A percentile compares a stretch with the other conserved stretches of the same genome.
These are phyloP conservation scores for Trichoderma lentiforme DNA, from an alignment of 2,329 filamentous ascomycete genomes.

Conservation along the genomic window DNA sequence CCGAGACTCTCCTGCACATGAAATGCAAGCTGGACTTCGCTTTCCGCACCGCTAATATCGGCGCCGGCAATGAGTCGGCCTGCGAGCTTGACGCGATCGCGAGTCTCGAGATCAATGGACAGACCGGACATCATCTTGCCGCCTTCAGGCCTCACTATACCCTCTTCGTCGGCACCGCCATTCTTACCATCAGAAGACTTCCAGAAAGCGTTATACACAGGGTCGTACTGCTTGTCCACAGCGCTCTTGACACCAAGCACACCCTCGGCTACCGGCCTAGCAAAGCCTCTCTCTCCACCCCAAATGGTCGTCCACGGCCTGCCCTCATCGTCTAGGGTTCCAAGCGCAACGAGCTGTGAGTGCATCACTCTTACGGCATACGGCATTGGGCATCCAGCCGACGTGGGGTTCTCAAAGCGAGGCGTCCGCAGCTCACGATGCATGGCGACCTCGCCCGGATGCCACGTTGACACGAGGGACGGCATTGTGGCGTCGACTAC, in stretches of 20 bases:
- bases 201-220: constrained; percentile 64
- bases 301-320: constrained; percentile 75
- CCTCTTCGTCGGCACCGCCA: background rate
- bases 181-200: constrained; percentile 16
- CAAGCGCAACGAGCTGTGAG: constrained; percentile 69
- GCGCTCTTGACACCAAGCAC: constrained; percentile 62
- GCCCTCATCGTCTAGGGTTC: constrained; percentile 62
- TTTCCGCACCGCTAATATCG: constrained; percentile 36
- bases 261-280: constrained; percentile 56
- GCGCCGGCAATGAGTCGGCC: constrained; percentile 67
- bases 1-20: constrained; percentile 70
- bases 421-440: constrained; percentile 60
- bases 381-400: constrained; percentile 57
- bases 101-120: constrained; percentile 49
- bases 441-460: constrained; percentile 64
- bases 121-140: constrained; percentile 46
- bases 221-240: constrained; percentile 63
- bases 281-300: constrained; percentile 71
- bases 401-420: constrained; percentile 61
- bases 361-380: constrained; percentile 58
- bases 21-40: constrained; percentile 55
- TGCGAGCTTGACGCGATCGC: constrained; percentile 71
- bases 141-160: constrained; percentile 33
- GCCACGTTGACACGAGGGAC: constrained; percentile 30
- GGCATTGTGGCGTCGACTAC: constrained; percentile 1